These are phyloP conservation scores for Monosporascus sp. DNA, from an alignment of 2,329 filamentous ascomycete species.

Conservation along the genomic window DNA sequence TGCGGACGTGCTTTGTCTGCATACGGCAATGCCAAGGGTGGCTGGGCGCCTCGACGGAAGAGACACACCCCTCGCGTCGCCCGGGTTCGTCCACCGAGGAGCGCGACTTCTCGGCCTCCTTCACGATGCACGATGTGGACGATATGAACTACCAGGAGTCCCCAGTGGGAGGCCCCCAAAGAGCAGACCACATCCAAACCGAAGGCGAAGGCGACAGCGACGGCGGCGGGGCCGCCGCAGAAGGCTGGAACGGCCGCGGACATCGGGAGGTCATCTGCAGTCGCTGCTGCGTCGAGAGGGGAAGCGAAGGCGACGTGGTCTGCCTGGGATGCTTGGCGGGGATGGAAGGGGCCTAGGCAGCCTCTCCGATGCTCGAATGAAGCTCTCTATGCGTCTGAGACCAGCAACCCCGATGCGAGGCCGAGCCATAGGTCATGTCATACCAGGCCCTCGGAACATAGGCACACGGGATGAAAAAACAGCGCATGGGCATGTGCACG, in stretches of 20 bases:
- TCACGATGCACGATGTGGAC: conserved; percentile 47
- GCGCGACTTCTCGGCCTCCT: conserved; percentile 37
- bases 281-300: conserved; percentile 62
- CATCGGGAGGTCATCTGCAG: conserved; percentile 58
- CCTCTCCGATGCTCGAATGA: conserved; percentile 2
- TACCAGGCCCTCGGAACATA: too few relatives aligned
- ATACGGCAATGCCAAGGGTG: conserved; percentile 57
- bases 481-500: too few relatives aligned
- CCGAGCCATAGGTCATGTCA: too few relatives aligned
- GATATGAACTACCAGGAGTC: conserved; percentile 16
- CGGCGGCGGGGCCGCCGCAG: conserved; percentile 31
- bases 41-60: conserved; percentile 19
- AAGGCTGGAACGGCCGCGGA: conserved; percentile 28
- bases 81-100: conserved; percentile 6
- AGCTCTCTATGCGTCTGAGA: neutral
- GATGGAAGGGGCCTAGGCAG: conserved; percentile 32
- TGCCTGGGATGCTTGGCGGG: conserved; percentile 58
- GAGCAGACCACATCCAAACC: neutral
- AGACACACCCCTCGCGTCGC: conserved; percentile 1
- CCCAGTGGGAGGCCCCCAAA: neutral
- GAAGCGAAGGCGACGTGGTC: conserved; percentile 58
- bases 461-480: too few relatives aligned
- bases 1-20: conserved; percentile 65
- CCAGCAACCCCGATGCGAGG: neutral
- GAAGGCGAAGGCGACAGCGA: conserved; percentile 7